Evolutionary conservation across 1,139 yeast species (phyloP).

Genomic region (Spathaspora sp.): DNA sequence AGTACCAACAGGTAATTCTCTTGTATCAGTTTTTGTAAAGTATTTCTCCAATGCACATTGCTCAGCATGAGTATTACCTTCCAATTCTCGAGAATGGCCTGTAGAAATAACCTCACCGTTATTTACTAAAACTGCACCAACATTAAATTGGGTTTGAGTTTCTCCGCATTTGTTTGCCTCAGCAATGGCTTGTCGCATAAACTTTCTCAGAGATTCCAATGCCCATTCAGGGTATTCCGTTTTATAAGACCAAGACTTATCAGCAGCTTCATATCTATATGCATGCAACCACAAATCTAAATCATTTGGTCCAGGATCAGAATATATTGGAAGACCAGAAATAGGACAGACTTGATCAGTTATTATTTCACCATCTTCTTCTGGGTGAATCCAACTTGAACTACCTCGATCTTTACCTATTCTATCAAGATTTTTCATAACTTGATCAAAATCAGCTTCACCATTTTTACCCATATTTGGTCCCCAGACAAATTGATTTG

Average conservation of each 20-base stretch:
- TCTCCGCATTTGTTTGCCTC: conserved; percentile 83
- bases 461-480: conserved; percentile 53
- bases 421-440: conserved; percentile 50
- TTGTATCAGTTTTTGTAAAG: conserved; percentile 34
- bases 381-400: conserved; percentile 64
- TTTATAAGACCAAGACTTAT: conserved; percentile 67
- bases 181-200: conserved; percentile 63
- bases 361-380: conserved; percentile 60
- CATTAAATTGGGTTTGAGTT: conserved; percentile 85
- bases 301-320: conserved; percentile 88
- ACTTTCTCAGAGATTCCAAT: conserved; percentile 51
- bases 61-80: conserved; percentile 98
- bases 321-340: conserved; percentile 72
- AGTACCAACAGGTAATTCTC: conserved; percentile 69
- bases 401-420: conserved; percentile 72
- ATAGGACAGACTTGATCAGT: conserved; percentile 58
- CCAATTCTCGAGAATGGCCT: conserved; percentile 88
- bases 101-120: conserved; percentile 66
- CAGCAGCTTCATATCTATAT: conserved; percentile 62
- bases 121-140: conserved; percentile 83
- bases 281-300: conserved; percentile 91
- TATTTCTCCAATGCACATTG: conserved; percentile 90
- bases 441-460: conserved; percentile 44
- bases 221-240: conserved; percentile 93
- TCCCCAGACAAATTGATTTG: conserved; percentile 73